Conservation (phyloP, 1,284 basidiomycete genomes). For the Schizophyllum amplum region DNA sequence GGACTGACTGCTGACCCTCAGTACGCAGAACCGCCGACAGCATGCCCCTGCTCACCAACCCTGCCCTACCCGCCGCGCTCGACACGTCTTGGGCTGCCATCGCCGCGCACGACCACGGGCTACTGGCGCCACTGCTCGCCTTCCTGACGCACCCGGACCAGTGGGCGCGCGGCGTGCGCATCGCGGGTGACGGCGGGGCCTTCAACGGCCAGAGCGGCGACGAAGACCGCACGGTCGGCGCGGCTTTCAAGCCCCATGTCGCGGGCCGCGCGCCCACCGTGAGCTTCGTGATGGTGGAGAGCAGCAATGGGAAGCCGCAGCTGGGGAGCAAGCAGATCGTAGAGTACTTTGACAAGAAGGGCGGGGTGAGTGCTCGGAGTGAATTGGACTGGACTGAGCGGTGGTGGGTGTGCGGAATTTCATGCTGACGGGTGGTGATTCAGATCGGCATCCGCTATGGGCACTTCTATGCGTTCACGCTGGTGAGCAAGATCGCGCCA, state of each 20-base stretch:
- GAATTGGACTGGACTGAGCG: neutral
- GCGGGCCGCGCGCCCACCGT: slow-evolving; percentile 58
- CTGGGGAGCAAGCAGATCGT: slow-evolving; percentile 58
- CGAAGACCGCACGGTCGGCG: neutral
- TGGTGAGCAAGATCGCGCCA: slow-evolving; percentile 45
- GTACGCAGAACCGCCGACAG: neutral
- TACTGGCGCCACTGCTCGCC: slow-evolving; percentile 27
- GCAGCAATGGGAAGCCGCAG: slow-evolving; percentile 33
- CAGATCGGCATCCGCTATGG: slow-evolving; percentile 74
- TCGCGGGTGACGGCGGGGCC: slow-evolving; percentile 47
- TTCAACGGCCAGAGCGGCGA: neutral
- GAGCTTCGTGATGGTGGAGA: slow-evolving; percentile 49
- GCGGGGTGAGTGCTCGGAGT: slow-evolving; percentile 42
- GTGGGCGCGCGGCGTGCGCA: slow-evolving; percentile 46
- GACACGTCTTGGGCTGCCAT: slow-evolving; percentile 41
- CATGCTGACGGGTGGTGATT: neutral
- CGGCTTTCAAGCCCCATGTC: slow-evolving; percentile 22
- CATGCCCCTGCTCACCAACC: neutral
- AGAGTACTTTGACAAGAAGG: slow-evolving; percentile 49
- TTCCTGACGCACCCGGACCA: slow-evolving; percentile 31
- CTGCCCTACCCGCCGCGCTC: slow-evolving; percentile 17
- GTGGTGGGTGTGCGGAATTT: no score
- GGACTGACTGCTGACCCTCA: neutral
- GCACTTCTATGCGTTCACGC: slow-evolving; percentile 71
- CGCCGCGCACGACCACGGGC: slow-evolving; percentile 32